A percentile compares a stretch with the other conserved stretches of the same genome.
Conservation (phyloP, 2,329 filamentous ascomycete genomes). For the Xylaria digitata region DNA sequence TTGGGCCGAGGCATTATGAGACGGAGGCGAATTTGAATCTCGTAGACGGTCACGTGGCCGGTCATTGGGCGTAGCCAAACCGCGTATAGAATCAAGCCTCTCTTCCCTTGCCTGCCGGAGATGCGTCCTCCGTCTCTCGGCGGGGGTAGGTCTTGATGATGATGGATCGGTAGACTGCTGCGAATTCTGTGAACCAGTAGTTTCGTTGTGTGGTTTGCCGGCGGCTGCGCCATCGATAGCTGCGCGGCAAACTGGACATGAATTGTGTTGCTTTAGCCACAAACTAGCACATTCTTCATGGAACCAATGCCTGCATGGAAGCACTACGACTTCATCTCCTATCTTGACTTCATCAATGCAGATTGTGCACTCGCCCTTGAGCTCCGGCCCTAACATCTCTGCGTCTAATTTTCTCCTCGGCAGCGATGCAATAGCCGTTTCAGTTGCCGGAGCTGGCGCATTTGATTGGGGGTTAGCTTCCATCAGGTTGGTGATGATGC, state of each 20-base stretch:
- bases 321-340: constrained; percentile 77
- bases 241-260: constrained; percentile 84
- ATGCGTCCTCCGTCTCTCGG: constrained; percentile 43
- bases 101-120: constrained; percentile 40
- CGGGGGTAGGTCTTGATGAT: constrained; percentile 33
- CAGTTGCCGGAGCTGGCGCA: constrained; percentile 83
- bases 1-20: constrained; percentile 37
- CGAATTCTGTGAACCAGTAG: constrained; percentile 19
- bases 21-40: constrained; percentile 47
- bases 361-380: constrained; percentile 88
- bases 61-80: constrained; percentile 30
- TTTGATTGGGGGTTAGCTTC: constrained; percentile 81
- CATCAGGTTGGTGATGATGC: constrained; percentile 88
- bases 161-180: constrained; percentile 28
- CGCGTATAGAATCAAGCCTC: constrained; percentile 42
- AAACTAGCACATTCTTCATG: constrained; percentile 83
- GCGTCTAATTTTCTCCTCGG: constrained; percentile 76
- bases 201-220: constrained; percentile 40
- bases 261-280: constrained; percentile 92
- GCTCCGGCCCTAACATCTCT: constrained; percentile 73
- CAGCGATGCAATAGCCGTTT: constrained; percentile 77
- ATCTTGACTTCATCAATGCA: constrained; percentile 88
- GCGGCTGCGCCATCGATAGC: constrained; percentile 59
- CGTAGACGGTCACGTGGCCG: constrained; percentile 38
- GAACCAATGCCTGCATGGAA: constrained; percentile 96